Evolutionary conservation across 225 moss, liverwort and hornwort species (phyloP).

Genomic region (Pleurozium schreberi): DNA sequence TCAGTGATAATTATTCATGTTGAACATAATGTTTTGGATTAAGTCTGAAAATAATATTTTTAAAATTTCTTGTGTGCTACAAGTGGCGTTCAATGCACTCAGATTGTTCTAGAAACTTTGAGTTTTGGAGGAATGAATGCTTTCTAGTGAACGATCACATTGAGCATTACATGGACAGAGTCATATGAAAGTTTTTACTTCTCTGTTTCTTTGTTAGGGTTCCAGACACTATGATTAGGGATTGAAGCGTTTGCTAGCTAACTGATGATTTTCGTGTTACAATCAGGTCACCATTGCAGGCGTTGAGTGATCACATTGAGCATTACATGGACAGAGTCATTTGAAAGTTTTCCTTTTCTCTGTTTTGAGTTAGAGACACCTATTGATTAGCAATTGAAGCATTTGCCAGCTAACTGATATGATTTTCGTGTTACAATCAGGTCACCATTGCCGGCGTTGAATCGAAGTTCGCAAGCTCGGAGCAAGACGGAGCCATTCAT

Average conservation of each 20-base stretch:
- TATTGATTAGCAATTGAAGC: background rate
- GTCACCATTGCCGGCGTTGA: slow-evolving; percentile 34
- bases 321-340: background rate
- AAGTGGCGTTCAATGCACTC: no score
- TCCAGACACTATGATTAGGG: background rate
- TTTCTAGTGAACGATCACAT: background rate
- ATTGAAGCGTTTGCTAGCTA: background rate
- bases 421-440: background rate
- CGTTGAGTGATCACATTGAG: background rate
- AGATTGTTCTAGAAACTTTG: no score
- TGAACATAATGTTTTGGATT: no score
- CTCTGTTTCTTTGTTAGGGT: background rate
- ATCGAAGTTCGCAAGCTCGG: slow-evolving; percentile 60
- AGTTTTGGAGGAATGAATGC: background rate
- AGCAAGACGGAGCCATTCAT: slow-evolving; percentile 41
- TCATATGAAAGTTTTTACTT: background rate
- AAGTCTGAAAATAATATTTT: no score
- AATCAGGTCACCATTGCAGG: slow-evolving; percentile 24
- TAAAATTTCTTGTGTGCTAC: no score
- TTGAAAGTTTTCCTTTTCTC: background rate
- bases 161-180: background rate
- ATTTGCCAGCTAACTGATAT: background rate
- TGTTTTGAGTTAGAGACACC: background rate
- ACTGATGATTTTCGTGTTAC: background rate
- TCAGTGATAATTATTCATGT: no score